Percentiles rank a stretch among this genome's conserved stretches.
These are phyloP conservation scores for Boletus rubescentipes DNA, from an alignment of 768 basidiomycete species.

Conservation along the genomic window DNA sequence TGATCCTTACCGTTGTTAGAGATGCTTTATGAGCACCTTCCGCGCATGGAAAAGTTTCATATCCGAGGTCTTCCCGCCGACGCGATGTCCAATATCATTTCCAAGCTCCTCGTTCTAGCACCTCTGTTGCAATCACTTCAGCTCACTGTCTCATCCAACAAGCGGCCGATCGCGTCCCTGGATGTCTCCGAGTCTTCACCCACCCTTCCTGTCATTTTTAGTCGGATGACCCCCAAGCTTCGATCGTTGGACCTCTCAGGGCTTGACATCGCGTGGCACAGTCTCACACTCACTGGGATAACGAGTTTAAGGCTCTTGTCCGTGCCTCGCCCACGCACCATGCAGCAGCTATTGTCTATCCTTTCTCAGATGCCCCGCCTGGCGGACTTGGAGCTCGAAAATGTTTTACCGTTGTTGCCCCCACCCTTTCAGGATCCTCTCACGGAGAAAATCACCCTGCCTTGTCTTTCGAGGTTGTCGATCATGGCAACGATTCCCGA, in stretches of 20 bases:
- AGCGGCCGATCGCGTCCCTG: not conserved
- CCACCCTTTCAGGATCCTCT: not conserved
- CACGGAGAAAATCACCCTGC: not conserved
- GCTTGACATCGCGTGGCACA: not conserved
- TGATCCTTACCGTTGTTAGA: not conserved
- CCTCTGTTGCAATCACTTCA: conserved; percentile 4
- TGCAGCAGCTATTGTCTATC: not conserved
- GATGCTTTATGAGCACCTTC: conserved; percentile 1
- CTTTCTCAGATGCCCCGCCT: not conserved
- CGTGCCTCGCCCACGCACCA: not conserved
- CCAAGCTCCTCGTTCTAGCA: not conserved
- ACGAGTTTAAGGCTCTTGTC: not conserved
- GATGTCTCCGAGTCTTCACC: not conserved
- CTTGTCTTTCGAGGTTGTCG: not conserved
- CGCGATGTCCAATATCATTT: not conserved
- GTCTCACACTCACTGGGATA: not conserved
- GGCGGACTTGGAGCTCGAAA: not conserved
- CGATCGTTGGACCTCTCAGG: not conserved
- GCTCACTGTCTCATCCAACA: not conserved
- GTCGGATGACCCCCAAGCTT: not conserved
- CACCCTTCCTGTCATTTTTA: not conserved
- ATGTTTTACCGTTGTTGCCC: not conserved
- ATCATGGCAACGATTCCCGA: not conserved
- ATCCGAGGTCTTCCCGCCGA: not conserved
- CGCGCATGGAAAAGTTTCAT: conserved; percentile 1